Evolutionary conservation across 2,329 filamentous ascomycete genomes (phyloP), one percentile per base, ranked within the genome.

Genomic region (Claviceps digitariae): DNA sequence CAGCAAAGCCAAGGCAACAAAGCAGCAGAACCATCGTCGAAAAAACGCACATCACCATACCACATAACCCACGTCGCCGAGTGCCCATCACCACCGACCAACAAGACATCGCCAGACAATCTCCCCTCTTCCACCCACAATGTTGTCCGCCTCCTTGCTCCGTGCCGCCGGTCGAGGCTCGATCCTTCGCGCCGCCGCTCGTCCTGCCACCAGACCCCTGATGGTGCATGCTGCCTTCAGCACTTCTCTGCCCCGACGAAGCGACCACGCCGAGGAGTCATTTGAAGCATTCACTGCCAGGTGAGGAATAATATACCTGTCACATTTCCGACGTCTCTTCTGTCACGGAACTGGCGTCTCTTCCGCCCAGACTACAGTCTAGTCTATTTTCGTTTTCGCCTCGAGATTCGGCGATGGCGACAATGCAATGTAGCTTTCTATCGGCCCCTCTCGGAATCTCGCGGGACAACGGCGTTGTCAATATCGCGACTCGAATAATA

Each of bases 241-340:
- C 77, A 85, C 81, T 67, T 77, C 75, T 57, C 68, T 73, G 62
- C 67, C 75, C 66, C 71, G 76, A 67, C 74, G 72, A 62, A 70
- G 70, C 67, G 74, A 78, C 67, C 87, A 95, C 73, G 81, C 84
- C 68, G 93, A 98, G 74, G 93, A 98, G 83, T 95, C 87, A 66
- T 98, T 95, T 65, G 93, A 98, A 79, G 90, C 97, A 78, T 98
- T 98, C 75, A 90, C 87, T 74, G 86, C 90, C 66, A 90, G 93
- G 93, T 98, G 87, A 74, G 78, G 65, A 65, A 34, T 13, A 48
- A 27, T 15, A 40, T 48, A 15, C 15, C 48, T 48, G 36, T 46
- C 20, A 27, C 6, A 4, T 17, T 48, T 46, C 3, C 15, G 34
- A 21, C 27, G 23, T 10, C 17, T 29, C 15, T 17, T 48, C 27